A percentile compares a stretch with the other conserved stretches of the same genome.
These are phyloP conservation scores for Pelagophyceae sp. DNA, from an alignment of 352 stramenopile species.

Conservation along the genomic window DNA sequence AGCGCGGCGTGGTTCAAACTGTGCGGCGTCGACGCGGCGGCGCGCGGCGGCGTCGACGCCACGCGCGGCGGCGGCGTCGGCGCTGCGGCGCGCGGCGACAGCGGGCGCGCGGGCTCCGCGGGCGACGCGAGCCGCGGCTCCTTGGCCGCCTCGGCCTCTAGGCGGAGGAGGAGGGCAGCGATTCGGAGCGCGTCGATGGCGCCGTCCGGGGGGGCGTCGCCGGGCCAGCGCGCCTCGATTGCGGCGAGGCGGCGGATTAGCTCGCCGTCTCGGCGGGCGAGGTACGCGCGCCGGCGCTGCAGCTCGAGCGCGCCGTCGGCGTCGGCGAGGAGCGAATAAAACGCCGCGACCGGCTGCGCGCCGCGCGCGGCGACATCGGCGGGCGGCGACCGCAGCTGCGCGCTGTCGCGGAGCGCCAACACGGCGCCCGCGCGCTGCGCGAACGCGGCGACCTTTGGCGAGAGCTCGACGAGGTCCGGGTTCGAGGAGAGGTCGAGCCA, in stretches of 20 bases:
- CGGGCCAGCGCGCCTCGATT: conserved; percentile 3
- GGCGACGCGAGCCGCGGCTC: too few species aligned
- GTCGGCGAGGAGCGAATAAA: background rate
- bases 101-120: too few species aligned
- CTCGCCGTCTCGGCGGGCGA: background rate
- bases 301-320: background rate
- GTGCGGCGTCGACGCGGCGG: too few species aligned
- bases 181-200: background rate
- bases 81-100: too few species aligned
- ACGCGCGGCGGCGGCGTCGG: background rate
- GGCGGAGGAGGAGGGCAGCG: background rate
- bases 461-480: background rate
- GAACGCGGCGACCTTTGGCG: background rate
- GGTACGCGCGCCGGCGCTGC: conserved; percentile 1
- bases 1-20: too few species aligned
- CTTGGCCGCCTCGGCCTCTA: background rate
- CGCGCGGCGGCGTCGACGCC: background rate
- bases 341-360: background rate
- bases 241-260: background rate
- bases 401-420: conserved; percentile 4
- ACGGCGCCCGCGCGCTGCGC: background rate
- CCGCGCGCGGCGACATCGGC: background rate
- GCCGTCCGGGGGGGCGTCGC: too few species aligned
- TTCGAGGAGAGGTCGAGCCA: background rate
- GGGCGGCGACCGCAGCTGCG: background rate